Conservation (phyloP, 192 early-diverging fungal genomes). For the Backusella australiensis region DNA sequence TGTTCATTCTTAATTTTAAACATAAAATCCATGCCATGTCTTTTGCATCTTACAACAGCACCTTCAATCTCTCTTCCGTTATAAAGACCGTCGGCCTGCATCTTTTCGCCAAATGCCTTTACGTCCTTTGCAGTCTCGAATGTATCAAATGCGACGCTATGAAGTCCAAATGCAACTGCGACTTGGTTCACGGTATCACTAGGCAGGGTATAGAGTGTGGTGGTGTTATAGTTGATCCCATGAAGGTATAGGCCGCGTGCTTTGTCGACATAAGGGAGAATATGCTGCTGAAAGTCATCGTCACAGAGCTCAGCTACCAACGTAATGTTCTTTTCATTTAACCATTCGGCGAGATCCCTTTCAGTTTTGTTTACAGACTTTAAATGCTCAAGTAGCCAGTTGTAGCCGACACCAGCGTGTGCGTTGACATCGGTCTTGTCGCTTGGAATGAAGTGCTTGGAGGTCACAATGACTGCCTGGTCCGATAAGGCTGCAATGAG, state of each 20-base stretch:
- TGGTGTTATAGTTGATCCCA: constrained; percentile 84
- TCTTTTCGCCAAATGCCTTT: constrained; percentile 63
- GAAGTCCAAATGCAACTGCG: constrained; percentile 77
- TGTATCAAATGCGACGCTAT: constrained; percentile 47
- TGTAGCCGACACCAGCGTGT: constrained; percentile 62
- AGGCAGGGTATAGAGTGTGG: constrained; percentile 68
- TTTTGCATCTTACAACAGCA: constrained; percentile 82
- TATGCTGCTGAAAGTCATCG: constrained; percentile 95
- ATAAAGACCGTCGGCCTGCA: constrained; percentile 62
- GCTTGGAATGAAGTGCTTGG: constrained; percentile 74
- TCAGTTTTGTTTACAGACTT: constrained; percentile 46
- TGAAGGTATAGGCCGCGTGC: constrained; percentile 85
- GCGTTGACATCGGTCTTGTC: constrained; percentile 6
- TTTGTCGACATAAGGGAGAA: constrained; percentile 81
- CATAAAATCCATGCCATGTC: constrained; percentile 49
- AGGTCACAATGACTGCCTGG: constrained; percentile 73
- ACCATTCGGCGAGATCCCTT: constrained; percentile 70
- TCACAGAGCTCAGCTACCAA: constrained; percentile 90
- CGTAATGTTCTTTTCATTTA: constrained; percentile 72
- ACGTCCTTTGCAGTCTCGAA: constrained; percentile 62
- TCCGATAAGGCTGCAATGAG: constrained; percentile 69
- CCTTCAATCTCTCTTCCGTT: constrained; percentile 82
- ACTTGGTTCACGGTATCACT: constrained; percentile 59
- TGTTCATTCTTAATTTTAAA: constrained; percentile 98
- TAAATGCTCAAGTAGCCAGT: constrained; percentile 76